phyloP scores from a whole-genome alignment of 192 early-diverging fungal species.

The Thamnidium elegans region DNA sequence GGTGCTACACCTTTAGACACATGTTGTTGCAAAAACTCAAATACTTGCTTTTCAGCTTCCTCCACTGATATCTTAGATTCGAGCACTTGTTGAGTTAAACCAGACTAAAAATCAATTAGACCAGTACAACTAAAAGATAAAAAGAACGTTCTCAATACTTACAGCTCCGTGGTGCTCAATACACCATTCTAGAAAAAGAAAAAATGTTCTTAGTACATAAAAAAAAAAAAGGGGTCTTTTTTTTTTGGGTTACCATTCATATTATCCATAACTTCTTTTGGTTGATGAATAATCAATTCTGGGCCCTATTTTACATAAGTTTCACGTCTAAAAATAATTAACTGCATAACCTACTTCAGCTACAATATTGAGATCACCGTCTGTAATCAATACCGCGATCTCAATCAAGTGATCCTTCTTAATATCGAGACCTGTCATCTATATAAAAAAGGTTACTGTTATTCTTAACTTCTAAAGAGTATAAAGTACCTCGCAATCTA shows the following conservation, averaged over 20 bases:
- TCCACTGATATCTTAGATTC: constrained; percentile 59
- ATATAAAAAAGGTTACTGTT: background rate
- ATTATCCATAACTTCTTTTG: constrained; percentile 68
- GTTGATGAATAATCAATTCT: constrained; percentile 71
- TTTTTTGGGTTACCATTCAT: constrained; percentile 64
- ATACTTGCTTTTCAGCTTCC: constrained; percentile 69
- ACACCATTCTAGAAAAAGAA: constrained; percentile 69
- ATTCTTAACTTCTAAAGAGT: background rate
- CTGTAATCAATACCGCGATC: constrained; percentile 86
- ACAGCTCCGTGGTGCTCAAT: constrained; percentile 78
- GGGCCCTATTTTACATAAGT: constrained; percentile 46
- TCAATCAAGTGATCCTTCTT: constrained; percentile 81
- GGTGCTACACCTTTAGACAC: constrained; percentile 62
- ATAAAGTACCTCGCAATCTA: constrained; percentile 67
- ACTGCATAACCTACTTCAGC: constrained; percentile 52
- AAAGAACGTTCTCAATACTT: constrained; percentile 23
- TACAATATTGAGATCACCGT: constrained; percentile 80
- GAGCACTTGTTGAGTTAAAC: constrained; percentile 75
- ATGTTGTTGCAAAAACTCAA: constrained; percentile 73
- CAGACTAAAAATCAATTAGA: constrained; percentile 47
- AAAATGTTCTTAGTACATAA: background rate
- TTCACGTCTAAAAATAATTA: background rate
- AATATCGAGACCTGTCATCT: constrained; percentile 78
- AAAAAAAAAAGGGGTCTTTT: background rate
- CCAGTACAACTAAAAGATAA: background rate